Evolutionary conservation across 352 stramenopile species (phyloP).

Genomic region (Phytophthora fragariaefolia): DNA sequence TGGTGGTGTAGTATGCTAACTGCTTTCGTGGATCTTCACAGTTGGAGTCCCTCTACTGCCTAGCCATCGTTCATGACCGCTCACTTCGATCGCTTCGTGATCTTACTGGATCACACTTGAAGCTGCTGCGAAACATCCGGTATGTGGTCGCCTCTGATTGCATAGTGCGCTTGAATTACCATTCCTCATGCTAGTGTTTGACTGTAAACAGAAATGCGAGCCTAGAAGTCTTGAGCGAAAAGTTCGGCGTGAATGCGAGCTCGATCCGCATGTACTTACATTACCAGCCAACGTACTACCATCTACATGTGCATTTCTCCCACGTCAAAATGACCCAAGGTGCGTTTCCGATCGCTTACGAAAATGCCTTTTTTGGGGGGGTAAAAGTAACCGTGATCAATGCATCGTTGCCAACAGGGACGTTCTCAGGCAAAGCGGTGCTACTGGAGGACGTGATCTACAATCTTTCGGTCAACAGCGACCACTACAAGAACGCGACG

Average conservation of each 20-base stretch:
- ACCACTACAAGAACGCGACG: conserved; percentile 79
- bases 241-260: conserved; percentile 64
- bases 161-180: neutral
- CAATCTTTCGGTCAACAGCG: conserved; percentile 66
- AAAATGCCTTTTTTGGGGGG: neutral
- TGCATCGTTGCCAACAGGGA: conserved; percentile 42
- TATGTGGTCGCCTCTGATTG: conserved; percentile 22
- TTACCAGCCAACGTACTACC: conserved; percentile 91
- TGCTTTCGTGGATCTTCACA: conserved; percentile 22
- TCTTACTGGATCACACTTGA: conserved; percentile 63
- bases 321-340: conserved; percentile 86
- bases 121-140: conserved; percentile 78
- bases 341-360: conserved; percentile 19
- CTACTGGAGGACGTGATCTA: conserved; percentile 87
- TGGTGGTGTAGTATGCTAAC: neutral
- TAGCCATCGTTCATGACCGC: conserved; percentile 82
- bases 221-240: conserved; percentile 51
- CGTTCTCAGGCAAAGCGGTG: conserved; percentile 80
- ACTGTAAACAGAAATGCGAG: conserved; percentile 56
- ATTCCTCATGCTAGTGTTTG: neutral
- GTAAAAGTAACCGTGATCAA: neutral
- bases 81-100: conserved; percentile 82
- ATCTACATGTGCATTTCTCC: conserved; percentile 89
- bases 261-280: conserved; percentile 86
- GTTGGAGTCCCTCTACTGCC: conserved; percentile 82